phyloP scores from a whole-genome alignment of 2,329 filamentous ascomycete species.

The Cryphonectria nitschkei region DNA sequence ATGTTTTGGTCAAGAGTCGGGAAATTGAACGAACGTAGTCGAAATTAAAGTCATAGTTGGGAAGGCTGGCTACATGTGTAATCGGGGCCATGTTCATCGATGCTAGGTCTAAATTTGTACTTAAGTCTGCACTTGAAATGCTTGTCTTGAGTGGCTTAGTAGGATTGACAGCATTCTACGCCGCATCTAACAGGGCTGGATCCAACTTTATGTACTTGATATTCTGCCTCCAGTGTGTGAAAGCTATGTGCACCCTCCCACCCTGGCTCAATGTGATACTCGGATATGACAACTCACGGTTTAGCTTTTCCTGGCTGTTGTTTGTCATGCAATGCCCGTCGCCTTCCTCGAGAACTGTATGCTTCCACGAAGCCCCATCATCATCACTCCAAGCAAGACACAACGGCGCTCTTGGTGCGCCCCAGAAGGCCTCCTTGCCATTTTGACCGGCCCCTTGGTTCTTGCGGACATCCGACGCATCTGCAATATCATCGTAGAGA shows the following conservation, averaged over 20 bases:
- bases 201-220: conserved; percentile 42
- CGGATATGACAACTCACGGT: conserved; percentile 49
- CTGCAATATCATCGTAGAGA: conserved; percentile 49
- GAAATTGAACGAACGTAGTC: too few relatives aligned
- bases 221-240: conserved; percentile 47
- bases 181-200: background rate
- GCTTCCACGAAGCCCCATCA: conserved; percentile 42
- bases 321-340: conserved; percentile 52
- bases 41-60: too few relatives aligned
- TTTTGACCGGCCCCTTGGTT: conserved; percentile 40
- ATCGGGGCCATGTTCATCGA: too few relatives aligned
- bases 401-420: conserved; percentile 43
- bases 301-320: conserved; percentile 45
- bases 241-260: conserved; percentile 42
- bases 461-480: conserved; percentile 42
- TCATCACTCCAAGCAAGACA: conserved; percentile 43
- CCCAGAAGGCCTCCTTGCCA: conserved; percentile 48
- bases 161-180: background rate
- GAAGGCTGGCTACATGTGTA: too few relatives aligned
- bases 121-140: too few relatives aligned
- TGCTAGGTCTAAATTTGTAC: too few relatives aligned
- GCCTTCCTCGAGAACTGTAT: conserved; percentile 46
- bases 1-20: too few relatives aligned
- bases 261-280: conserved; percentile 41
- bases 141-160: too few relatives aligned